Evolutionary conservation across 2,329 filamentous ascomycete genomes (phyloP).

Genomic region (Fusarium concolor): DNA sequence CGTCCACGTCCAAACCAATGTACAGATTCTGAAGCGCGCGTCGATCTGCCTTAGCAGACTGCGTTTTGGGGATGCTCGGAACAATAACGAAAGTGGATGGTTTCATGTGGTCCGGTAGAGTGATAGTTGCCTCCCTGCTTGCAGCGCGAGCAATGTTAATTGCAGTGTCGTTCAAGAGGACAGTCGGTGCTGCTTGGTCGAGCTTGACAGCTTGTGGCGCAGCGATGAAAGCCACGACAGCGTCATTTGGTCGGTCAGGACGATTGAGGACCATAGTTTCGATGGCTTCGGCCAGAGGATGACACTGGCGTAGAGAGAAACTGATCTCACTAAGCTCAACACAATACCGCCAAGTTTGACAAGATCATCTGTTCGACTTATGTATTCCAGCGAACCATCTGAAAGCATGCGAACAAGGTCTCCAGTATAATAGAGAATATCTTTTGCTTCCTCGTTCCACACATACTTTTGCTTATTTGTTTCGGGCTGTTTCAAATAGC

Average conservation of each 20-base stretch:
- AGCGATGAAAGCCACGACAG: slow-evolving; percentile 5
- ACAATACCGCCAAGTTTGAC: slow-evolving; percentile 44
- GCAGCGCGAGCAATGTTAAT: slow-evolving; percentile 5
- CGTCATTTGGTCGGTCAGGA: slow-evolving; percentile 2
- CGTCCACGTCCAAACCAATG: neutral
- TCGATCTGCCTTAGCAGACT: slow-evolving; percentile 14
- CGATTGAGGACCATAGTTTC: slow-evolving; percentile 9
- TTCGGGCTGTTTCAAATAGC: slow-evolving; percentile 36
- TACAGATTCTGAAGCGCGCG: slow-evolving; percentile 6
- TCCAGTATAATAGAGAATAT: slow-evolving; percentile 50
- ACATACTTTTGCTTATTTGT: slow-evolving; percentile 35
- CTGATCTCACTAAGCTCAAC: slow-evolving; percentile 48
- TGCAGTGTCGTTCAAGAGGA: slow-evolving; percentile 2
- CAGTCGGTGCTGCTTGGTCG: neutral
- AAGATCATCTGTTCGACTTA: slow-evolving; percentile 39
- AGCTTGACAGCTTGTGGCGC: neutral
- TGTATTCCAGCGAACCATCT: slow-evolving; percentile 40
- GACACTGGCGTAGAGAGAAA: slow-evolving; percentile 4
- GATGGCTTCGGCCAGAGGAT: slow-evolving; percentile 6
- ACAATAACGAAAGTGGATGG: slow-evolving; percentile 2
- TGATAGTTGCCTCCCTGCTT: slow-evolving; percentile 1
- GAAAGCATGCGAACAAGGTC: slow-evolving; percentile 47
- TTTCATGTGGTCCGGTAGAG: neutral
- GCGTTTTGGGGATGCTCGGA: slow-evolving; percentile 7
- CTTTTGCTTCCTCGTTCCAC: slow-evolving; percentile 21